Conservation (phyloP, 2,329 filamentous ascomycete species). For the Fusarium decemcellulare region DNA sequence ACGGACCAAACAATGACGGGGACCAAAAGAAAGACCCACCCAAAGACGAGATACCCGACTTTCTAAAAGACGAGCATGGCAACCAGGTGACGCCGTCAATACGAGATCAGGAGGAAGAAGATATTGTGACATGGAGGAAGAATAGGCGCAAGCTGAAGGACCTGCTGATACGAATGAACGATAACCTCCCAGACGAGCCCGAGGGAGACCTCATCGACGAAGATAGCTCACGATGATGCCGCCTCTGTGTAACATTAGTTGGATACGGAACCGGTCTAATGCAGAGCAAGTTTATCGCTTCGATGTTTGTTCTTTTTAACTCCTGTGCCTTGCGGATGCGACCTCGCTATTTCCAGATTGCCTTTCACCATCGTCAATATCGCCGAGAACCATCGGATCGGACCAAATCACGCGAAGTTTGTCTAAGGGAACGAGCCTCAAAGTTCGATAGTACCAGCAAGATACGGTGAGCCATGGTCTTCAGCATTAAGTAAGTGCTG, state of each 20-base stretch:
- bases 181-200: conserved; percentile 62
- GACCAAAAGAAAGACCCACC: conserved; percentile 35
- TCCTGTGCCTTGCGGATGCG: background rate
- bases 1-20: conserved; percentile 65
- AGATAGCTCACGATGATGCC: conserved; percentile 8
- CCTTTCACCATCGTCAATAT: background rate
- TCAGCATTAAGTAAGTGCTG: background rate
- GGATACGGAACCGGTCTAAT: conserved; percentile 5
- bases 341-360: background rate
- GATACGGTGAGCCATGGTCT: background rate
- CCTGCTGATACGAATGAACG: conserved; percentile 59
- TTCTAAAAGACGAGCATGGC: conserved; percentile 66
- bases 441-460: too few relatives aligned
- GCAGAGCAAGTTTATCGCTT: conserved; percentile 6
- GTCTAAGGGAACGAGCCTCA: too few relatives aligned
- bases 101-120: conserved; percentile 65
- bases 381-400: too few relatives aligned
- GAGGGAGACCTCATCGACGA: conserved; percentile 47
- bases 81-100: conserved; percentile 72
- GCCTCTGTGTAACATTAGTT: background rate
- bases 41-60: conserved; percentile 59
- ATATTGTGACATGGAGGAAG: conserved; percentile 59
- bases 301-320: background rate
- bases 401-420: too few relatives aligned
- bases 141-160: conserved; percentile 61